A percentile compares a stretch with the other conserved stretches of the same genome.
phyloP scores from a whole-genome alignment of 495 filamentous ascomycete genomes.

The Aspergillus funiculosus region DNA sequence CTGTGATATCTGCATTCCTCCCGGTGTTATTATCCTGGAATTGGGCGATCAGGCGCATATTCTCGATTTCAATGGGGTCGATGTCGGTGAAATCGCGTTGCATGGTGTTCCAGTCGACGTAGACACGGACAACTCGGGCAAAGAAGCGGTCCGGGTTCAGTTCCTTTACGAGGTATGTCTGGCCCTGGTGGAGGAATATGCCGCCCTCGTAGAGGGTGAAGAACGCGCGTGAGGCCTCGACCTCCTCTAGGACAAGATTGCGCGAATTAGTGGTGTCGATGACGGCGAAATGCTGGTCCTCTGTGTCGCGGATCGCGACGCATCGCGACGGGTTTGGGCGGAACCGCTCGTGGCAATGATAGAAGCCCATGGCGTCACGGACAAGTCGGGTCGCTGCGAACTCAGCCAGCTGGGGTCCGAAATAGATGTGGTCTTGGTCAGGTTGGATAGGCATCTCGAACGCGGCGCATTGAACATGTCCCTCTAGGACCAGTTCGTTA shows the following conservation, averaged over 20 bases:
- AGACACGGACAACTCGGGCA: slow-evolving; percentile 70
- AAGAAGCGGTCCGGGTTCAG: slow-evolving; percentile 72
- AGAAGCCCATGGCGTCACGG: slow-evolving; percentile 73
- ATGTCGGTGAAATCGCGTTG: slow-evolving; percentile 95
- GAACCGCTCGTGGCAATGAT: slow-evolving; percentile 84
- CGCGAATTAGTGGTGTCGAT: slow-evolving; percentile 77
- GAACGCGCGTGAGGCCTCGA: slow-evolving; percentile 91
- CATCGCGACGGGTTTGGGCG: slow-evolving; percentile 75
- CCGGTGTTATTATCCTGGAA: not conserved
- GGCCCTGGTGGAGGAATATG: slow-evolving; percentile 94
- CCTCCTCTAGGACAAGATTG: slow-evolving; percentile 85
- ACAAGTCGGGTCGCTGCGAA: slow-evolving; percentile 71
- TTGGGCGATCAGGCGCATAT: slow-evolving; percentile 58
- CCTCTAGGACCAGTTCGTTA: slow-evolving; percentile 86
- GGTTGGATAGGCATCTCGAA: slow-evolving; percentile 88
- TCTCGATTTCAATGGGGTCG: slow-evolving; percentile 84
- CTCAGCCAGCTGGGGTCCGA: slow-evolving; percentile 64
- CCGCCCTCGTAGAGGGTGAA: slow-evolving; percentile 97
- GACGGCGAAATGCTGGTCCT: slow-evolving; percentile 89
- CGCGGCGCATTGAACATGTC: slow-evolving; percentile 93
- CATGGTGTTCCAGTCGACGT: slow-evolving; percentile 90
- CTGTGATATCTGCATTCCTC: slow-evolving; percentile 13
- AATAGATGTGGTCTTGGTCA: slow-evolving; percentile 70
- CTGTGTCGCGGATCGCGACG: slow-evolving; percentile 86
- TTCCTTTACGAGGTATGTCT: slow-evolving; percentile 85